These are phyloP conservation scores for Skeletonema potamos DNA, from an alignment of 108 stramenopile species.

Conservation along the genomic window DNA sequence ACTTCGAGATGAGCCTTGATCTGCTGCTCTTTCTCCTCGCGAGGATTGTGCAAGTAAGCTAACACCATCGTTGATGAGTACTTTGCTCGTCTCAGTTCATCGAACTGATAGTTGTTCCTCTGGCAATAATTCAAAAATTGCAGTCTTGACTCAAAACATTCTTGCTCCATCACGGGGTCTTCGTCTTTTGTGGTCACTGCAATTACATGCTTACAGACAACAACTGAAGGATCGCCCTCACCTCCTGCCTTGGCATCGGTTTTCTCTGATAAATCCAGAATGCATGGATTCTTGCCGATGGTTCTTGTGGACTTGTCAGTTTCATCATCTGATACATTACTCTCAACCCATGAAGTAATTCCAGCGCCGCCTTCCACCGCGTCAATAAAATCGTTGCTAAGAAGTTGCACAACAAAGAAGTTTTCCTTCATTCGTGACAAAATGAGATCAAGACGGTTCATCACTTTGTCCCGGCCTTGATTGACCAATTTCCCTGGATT, in stretches of 20 bases:
- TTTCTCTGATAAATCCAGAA: constrained; percentile 1
- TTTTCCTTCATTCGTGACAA: constrained; percentile 81
- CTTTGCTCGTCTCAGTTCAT: constrained; percentile 94
- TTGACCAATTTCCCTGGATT: constrained; percentile 63
- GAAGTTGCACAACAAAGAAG: constrained; percentile 79
- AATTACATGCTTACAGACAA: not conserved
- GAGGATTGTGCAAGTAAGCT: constrained; percentile 89
- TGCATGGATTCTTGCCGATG: constrained; percentile 42
- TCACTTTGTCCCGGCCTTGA: constrained; percentile 64
- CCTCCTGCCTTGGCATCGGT: not conserved
- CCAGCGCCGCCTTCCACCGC: constrained; percentile 63
- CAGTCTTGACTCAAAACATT: constrained; percentile 89
- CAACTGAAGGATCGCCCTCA: not conserved
- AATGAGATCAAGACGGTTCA: constrained; percentile 63
- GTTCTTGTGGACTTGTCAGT: not conserved
- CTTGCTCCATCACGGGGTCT: constrained; percentile 73
- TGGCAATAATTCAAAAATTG: constrained; percentile 93
- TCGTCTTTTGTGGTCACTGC: constrained; percentile 61
- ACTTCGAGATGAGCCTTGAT: constrained; percentile 81
- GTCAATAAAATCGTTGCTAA: constrained; percentile 59
- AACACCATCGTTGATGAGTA: constrained; percentile 94
- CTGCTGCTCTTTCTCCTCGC: constrained; percentile 66
- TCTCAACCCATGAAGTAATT: constrained; percentile 61
- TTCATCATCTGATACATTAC: constrained; percentile 21
- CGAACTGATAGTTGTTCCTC: constrained; percentile 95